Evolutionary conservation across 306 rosid species (phyloP).

Genomic region (Sphenostylis stenocarpa): DNA sequence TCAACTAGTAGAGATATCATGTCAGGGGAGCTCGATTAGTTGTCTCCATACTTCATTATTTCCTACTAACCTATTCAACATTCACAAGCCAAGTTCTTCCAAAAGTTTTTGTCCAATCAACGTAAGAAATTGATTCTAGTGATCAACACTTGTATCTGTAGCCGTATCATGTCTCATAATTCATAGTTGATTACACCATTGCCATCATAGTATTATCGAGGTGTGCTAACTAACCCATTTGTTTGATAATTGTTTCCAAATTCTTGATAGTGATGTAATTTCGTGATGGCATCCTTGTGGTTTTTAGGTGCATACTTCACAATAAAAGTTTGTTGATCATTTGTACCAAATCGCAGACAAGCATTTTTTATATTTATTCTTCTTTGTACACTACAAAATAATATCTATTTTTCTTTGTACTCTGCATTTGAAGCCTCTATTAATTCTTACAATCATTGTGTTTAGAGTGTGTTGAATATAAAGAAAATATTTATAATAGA

Average conservation of each 20-base stretch:
- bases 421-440: neutral
- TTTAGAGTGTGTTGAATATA: too few species aligned
- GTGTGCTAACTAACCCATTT: slow-evolving; percentile 52
- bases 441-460: neutral
- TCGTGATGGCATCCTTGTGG: slow-evolving; percentile 8
- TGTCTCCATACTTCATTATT: slow-evolving; percentile 16
- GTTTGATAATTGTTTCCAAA: slow-evolving; percentile 42
- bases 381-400: slow-evolving; percentile 25
- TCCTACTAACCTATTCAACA: slow-evolving; percentile 40
- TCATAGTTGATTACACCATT: slow-evolving; percentile 30
- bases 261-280: slow-evolving; percentile 41
- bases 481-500: too few species aligned
- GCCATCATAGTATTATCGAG: slow-evolving; percentile 36
- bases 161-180: slow-evolving; percentile 31
- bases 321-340: slow-evolving; percentile 9
- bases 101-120: slow-evolving; percentile 31
- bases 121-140: slow-evolving; percentile 15
- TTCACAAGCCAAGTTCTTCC: slow-evolving; percentile 28
- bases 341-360: slow-evolving; percentile 23
- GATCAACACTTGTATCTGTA: slow-evolving; percentile 28
- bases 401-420: neutral
- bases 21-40: slow-evolving; percentile 23
- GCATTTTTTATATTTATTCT: slow-evolving; percentile 19
- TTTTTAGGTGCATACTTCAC: slow-evolving; percentile 16
- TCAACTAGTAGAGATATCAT: slow-evolving; percentile 30